These are phyloP conservation scores for Kondoa malvinella DNA, from an alignment of 768 basidiomycete genomes.

Conservation along the genomic window DNA sequence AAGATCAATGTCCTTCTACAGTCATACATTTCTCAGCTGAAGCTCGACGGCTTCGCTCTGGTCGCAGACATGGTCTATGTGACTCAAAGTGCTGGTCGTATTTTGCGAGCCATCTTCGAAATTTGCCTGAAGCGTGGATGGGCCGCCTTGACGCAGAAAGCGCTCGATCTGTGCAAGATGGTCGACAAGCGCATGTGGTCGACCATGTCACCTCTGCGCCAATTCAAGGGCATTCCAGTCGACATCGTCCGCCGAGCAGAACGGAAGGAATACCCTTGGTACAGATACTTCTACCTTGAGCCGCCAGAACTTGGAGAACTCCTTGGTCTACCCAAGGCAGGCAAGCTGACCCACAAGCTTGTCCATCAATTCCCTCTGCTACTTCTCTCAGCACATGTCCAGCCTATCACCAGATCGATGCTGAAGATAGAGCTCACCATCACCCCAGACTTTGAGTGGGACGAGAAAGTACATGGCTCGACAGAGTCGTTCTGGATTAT, in stretches of 20 bases:
- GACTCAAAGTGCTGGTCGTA: conserved; percentile 89
- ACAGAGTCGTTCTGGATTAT: conserved; percentile 84
- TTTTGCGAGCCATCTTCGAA: conserved; percentile 89
- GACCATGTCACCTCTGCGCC: conserved; percentile 90
- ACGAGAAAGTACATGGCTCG: conserved; percentile 73
- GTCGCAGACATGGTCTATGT: conserved; percentile 55
- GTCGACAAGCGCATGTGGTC: conserved; percentile 57
- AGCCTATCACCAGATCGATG: conserved; percentile 85
- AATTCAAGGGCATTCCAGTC: conserved; percentile 77
- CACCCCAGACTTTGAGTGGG: conserved; percentile 96
- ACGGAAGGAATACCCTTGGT: conserved; percentile 97
- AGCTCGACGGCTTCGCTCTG: conserved; percentile 58
- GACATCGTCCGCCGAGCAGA: conserved; percentile 53
- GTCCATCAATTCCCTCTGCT: conserved; percentile 88
- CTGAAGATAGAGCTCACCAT: conserved; percentile 85
- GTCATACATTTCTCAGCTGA: conserved; percentile 82
- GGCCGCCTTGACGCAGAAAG: conserved; percentile 81
- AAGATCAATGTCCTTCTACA: conserved; percentile 95
- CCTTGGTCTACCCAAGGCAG: conserved; percentile 83
- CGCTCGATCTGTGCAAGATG: conserved; percentile 71
- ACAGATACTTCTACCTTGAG: conserved; percentile 80
- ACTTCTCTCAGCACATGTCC: conserved; percentile 71
- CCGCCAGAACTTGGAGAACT: conserved; percentile 73
- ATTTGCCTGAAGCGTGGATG: conserved; percentile 97
- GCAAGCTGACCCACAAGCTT: conserved; percentile 71